Base-by-base conservation (phyloP, 2,329 filamentous ascomycete species). In the Elsinoe fawcettii region DNA sequence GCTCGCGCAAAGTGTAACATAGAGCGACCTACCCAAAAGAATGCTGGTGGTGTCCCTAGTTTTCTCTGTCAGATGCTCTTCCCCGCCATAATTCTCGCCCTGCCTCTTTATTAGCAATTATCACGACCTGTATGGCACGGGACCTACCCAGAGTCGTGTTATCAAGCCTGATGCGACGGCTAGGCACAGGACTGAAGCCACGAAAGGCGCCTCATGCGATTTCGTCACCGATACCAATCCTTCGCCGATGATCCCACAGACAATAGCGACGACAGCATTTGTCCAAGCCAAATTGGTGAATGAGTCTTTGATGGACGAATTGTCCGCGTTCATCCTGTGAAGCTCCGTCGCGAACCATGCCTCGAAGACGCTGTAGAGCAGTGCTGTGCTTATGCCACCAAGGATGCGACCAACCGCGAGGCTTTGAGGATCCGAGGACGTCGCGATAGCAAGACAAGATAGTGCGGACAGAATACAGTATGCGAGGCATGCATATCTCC, bases 291-390 rank as follows among this genome's bases (percentile, higher is more conserved):
- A 76, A 27, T 73, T 70, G 3, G 77, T 78, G 65, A 81, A 82
- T 20, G 83, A 74, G 30, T 71, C 67, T 56, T 75, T 75, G 27
- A 84, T 70, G 37, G 73, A 74, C 6, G 70, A 66, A 6, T 72
- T 70, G 12, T 67, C 67, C 18, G 75, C 67, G 14, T 71, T 71
- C 36, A 74, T 68, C 37, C 71, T 69, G 51, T 80, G 76, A 62
- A 76, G 83, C 63, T 83, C 80, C 43, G 78, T 75, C 23, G 84
- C 76, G 72, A 84, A 78, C 80, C 81, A 84, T 62, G 77, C 80
- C 66, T 84, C 80, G 60, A 83, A 83, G 3, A 77, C 78, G 44
- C 75, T 81, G 70, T 80, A 83, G 30, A 84, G 71, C 37, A 84
- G 67, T 32, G 79, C 81, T 34, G 80, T 79, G 27, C 75, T 77